Base-by-base conservation (phyloP, 352 stramenopile species). In the Pythium brachiatum region DNA sequence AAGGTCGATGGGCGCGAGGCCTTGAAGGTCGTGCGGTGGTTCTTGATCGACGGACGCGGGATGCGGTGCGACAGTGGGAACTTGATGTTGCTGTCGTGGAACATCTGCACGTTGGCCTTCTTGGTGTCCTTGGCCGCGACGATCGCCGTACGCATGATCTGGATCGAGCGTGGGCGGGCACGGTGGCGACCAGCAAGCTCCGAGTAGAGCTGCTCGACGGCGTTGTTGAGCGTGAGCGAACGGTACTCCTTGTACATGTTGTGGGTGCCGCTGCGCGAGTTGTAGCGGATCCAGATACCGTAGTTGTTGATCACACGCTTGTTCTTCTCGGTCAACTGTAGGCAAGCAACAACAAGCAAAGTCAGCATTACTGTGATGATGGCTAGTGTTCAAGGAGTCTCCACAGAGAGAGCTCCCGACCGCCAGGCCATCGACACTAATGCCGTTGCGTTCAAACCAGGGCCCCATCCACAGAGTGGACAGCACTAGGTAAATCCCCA, bases 191-290 rank as follows among this genome's bases (percentile, higher is more conserved):
- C 97, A 52, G 97, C 97, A 73, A 99, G 98, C 83, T 99, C 98
- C 38, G 97, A 70, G 88, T 99, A 99, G 68, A 99, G 91, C 88
- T 99, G 97, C 66, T 98, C 95, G 27, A 99, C 94, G 58, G 98
- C 97, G 68, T 94, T 95, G 67, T 95, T 98, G 52, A 99, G 86
- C 53, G 90, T 98, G 63, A 98, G 75, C 72, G 99, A 96, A 85
- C 98, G 91, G 96, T 99, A 99, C 88, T 99, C 98, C 83, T 99
- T 98, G 96, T 99, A 99, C 98, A 99, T 99, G 90, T 99, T 99
- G 93, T 99, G 98, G 46, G 97, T 99, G 74, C 97, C 97, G 60
- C 92, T 99, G 73, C 97, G 94, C 61, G 96, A 99, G 84, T 99
- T 98, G 88, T 99, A 99, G 68, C 97, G 94, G 70, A 99, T 96